Percentiles rank a stretch among this genome's conserved stretches.
Conservation (phyloP, 176 grass and related monocot species). For the Carex myosuroides region DNA sequence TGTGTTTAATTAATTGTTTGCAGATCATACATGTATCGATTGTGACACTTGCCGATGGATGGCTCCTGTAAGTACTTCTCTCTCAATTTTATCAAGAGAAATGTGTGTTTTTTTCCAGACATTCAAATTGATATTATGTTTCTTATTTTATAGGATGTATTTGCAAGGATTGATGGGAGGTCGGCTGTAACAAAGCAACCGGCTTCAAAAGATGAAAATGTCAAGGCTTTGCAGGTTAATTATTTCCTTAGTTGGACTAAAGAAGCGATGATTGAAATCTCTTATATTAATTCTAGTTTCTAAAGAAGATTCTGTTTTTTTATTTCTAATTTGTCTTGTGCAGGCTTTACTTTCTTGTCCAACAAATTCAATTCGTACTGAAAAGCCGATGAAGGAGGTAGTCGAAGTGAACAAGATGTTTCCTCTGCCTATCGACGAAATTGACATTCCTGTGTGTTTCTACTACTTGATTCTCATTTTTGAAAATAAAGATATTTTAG, state of each 20-base stretch:
- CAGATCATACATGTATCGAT: conserved; percentile 82
- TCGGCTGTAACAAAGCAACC: conserved; percentile 64
- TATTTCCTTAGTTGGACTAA: background rate
- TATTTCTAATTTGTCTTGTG: background rate
- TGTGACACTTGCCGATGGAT: conserved; percentile 96
- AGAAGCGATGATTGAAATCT: background rate
- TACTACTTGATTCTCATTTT: background rate
- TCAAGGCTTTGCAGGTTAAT: conserved; percentile 57
- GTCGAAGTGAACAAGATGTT: conserved; percentile 75
- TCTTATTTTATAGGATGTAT: conserved; percentile 43
- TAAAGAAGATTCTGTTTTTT: background rate
- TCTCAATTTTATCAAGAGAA: background rate
- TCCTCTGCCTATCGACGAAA: conserved; percentile 53
- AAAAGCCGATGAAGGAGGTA: conserved; percentile 53
- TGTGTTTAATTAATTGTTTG: background rate
- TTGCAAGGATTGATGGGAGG: conserved; percentile 47
- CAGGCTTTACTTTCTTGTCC: conserved; percentile 86
- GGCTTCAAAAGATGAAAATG: conserved; percentile 41
- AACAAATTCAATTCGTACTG: conserved; percentile 67
- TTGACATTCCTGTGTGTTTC: conserved; percentile 38
- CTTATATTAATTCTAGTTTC: background rate
- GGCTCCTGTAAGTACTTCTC: conserved; percentile 38
- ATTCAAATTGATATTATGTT: background rate
- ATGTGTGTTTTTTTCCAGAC: background rate
- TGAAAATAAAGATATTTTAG: background rate